phyloP scores from a whole-genome alignment of 192 early-diverging fungal species.

The Gigaspora rosea region DNA sequence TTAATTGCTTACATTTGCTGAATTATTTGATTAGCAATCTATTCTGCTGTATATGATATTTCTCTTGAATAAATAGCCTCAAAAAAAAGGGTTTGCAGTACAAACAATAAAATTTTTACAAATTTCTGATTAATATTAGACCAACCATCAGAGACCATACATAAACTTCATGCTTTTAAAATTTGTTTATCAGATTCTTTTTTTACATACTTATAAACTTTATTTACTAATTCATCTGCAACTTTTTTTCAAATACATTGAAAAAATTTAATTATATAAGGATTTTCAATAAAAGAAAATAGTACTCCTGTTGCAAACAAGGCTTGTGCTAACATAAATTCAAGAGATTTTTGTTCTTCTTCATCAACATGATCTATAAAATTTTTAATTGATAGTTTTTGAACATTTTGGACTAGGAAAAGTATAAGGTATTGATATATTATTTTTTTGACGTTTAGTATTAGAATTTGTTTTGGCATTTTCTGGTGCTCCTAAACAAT shows the following conservation, averaged over 20 bases:
- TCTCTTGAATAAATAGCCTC: neutral
- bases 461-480: neutral
- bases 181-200: neutral
- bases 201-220: neutral
- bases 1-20: neutral
- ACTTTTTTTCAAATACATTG: too few relatives aligned
- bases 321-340: too few relatives aligned
- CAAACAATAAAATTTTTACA: too few relatives aligned
- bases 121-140: neutral
- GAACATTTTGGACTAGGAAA: neutral
- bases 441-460: neutral
- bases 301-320: too few relatives aligned
- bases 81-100: neutral
- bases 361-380: neutral
- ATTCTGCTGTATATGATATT: neutral
- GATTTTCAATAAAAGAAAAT: too few relatives aligned
- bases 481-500: neutral
- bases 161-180: neutral
- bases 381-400: neutral
- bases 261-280: too few relatives aligned
- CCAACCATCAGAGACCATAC: constrained; percentile 13
- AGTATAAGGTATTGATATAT: neutral
- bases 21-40: neutral
- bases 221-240: too few relatives aligned
- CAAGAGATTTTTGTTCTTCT: neutral